These are phyloP conservation scores for Ilex aquifolium DNA, from an alignment of 257 asterid genomes.

Conservation along the genomic window DNA sequence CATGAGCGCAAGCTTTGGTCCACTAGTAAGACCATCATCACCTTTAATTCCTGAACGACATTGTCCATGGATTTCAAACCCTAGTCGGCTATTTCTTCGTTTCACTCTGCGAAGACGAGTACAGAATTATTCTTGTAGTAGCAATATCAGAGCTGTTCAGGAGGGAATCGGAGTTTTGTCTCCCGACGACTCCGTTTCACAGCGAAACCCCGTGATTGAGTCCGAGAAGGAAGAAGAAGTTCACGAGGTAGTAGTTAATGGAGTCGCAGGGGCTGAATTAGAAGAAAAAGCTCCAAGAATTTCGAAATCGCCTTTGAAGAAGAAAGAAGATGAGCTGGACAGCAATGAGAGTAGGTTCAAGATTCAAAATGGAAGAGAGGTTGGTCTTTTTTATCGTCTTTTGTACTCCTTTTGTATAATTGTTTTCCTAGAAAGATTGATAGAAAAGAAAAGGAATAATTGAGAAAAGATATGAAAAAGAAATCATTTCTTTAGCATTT, in stretches of 20 bases:
- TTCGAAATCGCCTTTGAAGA: slow-evolving; percentile 21
- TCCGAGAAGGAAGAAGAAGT: slow-evolving; percentile 15
- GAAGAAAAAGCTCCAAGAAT: slow-evolving; percentile 29
- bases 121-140: not conserved
- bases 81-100: slow-evolving; percentile 21
- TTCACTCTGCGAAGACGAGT: slow-evolving; percentile 16
- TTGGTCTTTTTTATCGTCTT: slow-evolving; percentile 9
- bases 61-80: slow-evolving; percentile 43
- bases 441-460: no score
- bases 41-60: slow-evolving; percentile 21
- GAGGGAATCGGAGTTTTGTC: slow-evolving; percentile 53
- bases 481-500: not conserved
- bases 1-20: slow-evolving; percentile 51
- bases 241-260: slow-evolving; percentile 15
- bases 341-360: slow-evolving; percentile 46
- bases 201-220: slow-evolving; percentile 27
- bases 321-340: slow-evolving; percentile 22
- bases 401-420: not conserved
- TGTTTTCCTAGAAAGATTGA: no score
- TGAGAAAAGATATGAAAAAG: not conserved
- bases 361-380: slow-evolving; percentile 79
- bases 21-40: slow-evolving; percentile 41
- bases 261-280: slow-evolving; percentile 18
- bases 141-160: slow-evolving; percentile 25
- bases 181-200: slow-evolving; percentile 56